Base-by-base conservation (phyloP, 2,329 filamentous ascomycete species). In the Colletotrichum cereale region DNA sequence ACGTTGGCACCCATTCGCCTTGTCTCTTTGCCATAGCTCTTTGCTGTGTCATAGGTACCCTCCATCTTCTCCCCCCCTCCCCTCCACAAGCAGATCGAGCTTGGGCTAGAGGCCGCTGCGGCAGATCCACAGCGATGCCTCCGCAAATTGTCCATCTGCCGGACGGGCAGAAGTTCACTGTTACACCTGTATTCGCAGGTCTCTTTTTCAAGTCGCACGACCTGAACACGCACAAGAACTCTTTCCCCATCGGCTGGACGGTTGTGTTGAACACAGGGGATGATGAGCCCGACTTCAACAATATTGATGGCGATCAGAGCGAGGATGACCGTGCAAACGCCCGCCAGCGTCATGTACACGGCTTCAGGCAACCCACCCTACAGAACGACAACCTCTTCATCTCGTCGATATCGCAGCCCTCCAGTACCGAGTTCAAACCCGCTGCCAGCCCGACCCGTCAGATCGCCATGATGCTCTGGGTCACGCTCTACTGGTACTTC, bases 381-480 rank as follows among this genome's bases (percentile, higher is more conserved):
- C 88, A 90, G 40, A 89, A 91, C 79, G 96, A 98, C 81, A 91
- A 90, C 76, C 86, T 98, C 68, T 98, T 95, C 84, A 96, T 98
- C 76, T 97, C 95, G 5, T 96, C 93, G 73, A 95, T 97, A 73
- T 96, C 94, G 61, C 94, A 93, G 75, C 94, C 96, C 0, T 92
- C 92, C 61, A 93, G 86, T 79, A 89, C 84, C 78, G 94, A 97
- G 60, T 97, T 92, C 83, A 94, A 93, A 78, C 90, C 94, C 1
- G 89, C 92, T 1, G 90, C 87, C 18, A 97, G 94, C 73, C 94
- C 94, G 0, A 96, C 94, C 0, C 87, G 95, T 55, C 93, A 97
- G 82, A 93, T 97, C 72, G 96, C 96, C 75, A 95, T 98, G 93
- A 97, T 98, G 92, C 87, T 98, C 8, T 98, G 94, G 93, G 90